Evolutionary conservation across 352 stramenopile species (phyloP).

Genomic region (Peronosclerospora sorghi): DNA sequence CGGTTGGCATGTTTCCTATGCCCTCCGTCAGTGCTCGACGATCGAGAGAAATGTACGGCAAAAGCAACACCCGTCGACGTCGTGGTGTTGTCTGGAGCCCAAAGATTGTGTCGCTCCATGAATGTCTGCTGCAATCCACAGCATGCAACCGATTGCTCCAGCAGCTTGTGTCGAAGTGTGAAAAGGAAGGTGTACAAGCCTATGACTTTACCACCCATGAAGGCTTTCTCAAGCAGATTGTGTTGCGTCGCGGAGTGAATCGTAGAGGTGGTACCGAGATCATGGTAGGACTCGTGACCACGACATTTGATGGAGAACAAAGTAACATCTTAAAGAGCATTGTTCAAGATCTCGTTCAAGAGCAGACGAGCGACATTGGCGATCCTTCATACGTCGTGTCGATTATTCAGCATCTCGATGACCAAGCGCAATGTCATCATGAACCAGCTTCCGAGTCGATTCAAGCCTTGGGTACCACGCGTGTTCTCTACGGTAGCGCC

Average conservation of each 20-base stretch:
- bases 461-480: not conserved
- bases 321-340: slow-evolving; percentile 22
- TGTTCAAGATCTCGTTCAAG: slow-evolving; percentile 17
- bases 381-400: slow-evolving; percentile 30
- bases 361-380: slow-evolving; percentile 6
- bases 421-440: slow-evolving; percentile 41
- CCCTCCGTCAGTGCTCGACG: slow-evolving; percentile 32
- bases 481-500: slow-evolving; percentile 32
- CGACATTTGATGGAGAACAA: slow-evolving; percentile 27
- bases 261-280: slow-evolving; percentile 20
- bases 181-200: slow-evolving; percentile 21
- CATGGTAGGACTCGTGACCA: slow-evolving; percentile 61
- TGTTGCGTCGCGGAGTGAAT: slow-evolving; percentile 41
- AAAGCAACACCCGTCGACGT: slow-evolving; percentile 22
- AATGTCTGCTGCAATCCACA: slow-evolving; percentile 39
- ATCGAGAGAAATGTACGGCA: slow-evolving; percentile 21
- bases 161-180: slow-evolving; percentile 18
- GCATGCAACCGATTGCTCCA: slow-evolving; percentile 36
- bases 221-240: slow-evolving; percentile 58
- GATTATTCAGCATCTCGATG: slow-evolving; percentile 49
- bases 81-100: slow-evolving; percentile 35
- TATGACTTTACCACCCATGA: slow-evolving; percentile 53
- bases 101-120: slow-evolving; percentile 53
- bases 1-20: slow-evolving; percentile 61
- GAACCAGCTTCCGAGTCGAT: not conserved